Conservation (phyloP, 2,329 filamentous ascomycete species). For the Diaporthe caulivora region DNA sequence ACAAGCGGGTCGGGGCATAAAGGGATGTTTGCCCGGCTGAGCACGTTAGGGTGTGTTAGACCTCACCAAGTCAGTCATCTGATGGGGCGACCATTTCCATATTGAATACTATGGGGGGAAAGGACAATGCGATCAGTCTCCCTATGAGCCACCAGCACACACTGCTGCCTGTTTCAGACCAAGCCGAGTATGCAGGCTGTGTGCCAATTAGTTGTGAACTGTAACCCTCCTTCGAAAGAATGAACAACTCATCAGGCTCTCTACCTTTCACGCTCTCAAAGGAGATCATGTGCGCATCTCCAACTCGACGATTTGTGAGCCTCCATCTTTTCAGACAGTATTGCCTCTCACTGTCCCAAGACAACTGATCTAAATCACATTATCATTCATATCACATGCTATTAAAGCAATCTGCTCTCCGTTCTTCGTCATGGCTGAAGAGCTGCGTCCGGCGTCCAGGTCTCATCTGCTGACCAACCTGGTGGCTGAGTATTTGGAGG, state of each 20-base stretch:
- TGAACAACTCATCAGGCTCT: not conserved
- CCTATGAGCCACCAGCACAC: not conserved
- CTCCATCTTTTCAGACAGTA: not conserved
- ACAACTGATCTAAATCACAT: not conserved
- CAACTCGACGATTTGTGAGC: not conserved
- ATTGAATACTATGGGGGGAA: not conserved
- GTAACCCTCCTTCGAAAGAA: not conserved
- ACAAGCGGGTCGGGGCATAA: not conserved
- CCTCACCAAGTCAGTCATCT: not conserved
- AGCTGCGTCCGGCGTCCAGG: not conserved
- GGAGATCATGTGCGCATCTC: not conserved
- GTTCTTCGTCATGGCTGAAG: not conserved
- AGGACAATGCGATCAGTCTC: not conserved
- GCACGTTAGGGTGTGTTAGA: not conserved
- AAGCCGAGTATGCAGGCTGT: not conserved
- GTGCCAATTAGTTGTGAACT: not conserved
- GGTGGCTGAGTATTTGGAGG: not conserved
- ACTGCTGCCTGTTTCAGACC: not conserved
- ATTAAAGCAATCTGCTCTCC: not conserved
- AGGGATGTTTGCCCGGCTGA: not conserved
- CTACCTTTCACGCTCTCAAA: not conserved
- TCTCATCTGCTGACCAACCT: not conserved
- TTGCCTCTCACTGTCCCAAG: not conserved
- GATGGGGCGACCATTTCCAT: not conserved
- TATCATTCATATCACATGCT: not conserved